Evolutionary conservation across 441 rosid genomes (phyloP).

Genomic region (Euphorbia neoarborescens): DNA sequence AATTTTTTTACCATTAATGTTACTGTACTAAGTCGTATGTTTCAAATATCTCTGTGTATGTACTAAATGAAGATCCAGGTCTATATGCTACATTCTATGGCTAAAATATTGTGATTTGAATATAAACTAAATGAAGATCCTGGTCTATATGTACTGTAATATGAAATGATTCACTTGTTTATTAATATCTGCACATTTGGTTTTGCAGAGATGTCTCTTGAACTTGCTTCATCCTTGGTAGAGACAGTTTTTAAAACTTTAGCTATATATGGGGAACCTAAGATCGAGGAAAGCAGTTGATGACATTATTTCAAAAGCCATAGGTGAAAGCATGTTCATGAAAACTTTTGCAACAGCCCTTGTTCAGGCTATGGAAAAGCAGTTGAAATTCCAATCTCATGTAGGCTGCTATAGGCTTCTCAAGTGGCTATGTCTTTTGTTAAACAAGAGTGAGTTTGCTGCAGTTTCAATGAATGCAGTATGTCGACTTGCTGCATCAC

Average conservation of each 20-base stretch:
- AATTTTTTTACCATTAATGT: constrained; percentile 8
- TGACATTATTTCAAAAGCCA: constrained; percentile 49
- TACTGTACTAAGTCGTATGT: constrained; percentile 1
- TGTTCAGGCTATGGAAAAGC: constrained; percentile 87
- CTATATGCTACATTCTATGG: background rate
- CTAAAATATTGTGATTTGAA: background rate
- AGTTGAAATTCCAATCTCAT: constrained; percentile 46
- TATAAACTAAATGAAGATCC: too few species aligned
- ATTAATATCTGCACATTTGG: constrained; percentile 11
- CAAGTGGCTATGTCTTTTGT: constrained; percentile 77
- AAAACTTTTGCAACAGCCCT: constrained; percentile 73
- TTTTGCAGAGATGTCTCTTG: constrained; percentile 65
- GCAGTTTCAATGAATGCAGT: constrained; percentile 70
- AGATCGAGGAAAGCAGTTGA: constrained; percentile 77
- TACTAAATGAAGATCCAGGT: background rate
- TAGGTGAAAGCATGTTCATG: constrained; percentile 62
- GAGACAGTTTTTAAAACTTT: constrained; percentile 67
- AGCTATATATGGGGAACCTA: constrained; percentile 63
- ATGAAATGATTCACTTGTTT: constrained; percentile 5
- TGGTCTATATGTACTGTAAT: too few species aligned
- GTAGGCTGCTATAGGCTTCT: constrained; percentile 69
- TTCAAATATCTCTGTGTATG: background rate
- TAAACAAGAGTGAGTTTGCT: constrained; percentile 63
- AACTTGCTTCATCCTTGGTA: constrained; percentile 45
- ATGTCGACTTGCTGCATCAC: constrained; percentile 66